Percentiles rank a stretch among this genome's conserved stretches.
Evolutionary conservation across 1,284 basidiomycete genomes (phyloP).

Genomic region (Meira nashicola): DNA sequence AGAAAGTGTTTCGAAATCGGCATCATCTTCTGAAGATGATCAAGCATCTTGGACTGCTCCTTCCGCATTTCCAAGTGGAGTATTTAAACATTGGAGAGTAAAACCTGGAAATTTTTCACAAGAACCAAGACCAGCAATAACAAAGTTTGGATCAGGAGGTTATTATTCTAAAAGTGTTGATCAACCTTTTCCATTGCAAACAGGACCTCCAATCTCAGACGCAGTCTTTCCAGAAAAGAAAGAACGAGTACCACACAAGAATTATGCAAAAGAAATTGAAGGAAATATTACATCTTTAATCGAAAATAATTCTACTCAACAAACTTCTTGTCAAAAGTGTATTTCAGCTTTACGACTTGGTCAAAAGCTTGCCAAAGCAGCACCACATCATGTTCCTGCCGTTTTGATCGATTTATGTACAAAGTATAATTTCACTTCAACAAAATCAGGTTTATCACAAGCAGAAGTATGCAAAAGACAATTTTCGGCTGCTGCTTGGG

Average conservation of each 20-base stretch:
- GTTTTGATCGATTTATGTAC: constrained; percentile 64
- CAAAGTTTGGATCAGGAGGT: constrained; percentile 27
- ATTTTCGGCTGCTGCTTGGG: constrained; percentile 28
- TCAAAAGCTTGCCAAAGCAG: constrained; percentile 66
- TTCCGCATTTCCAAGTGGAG: constrained; percentile 46
- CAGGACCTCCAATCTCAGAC: constrained; percentile 45
- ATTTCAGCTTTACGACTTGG: constrained; percentile 62
- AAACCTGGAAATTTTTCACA: constrained; percentile 65
- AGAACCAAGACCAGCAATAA: constrained; percentile 61
- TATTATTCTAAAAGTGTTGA: constrained; percentile 58
- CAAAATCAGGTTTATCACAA: constrained; percentile 56
- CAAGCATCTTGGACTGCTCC: constrained; percentile 34
- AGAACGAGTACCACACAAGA: constrained; percentile 54
- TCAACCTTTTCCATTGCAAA: constrained; percentile 60
- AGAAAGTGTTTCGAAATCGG: no score
- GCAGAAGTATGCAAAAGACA: constrained; percentile 55
- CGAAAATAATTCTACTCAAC: constrained; percentile 36
- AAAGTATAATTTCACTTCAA: constrained; percentile 60
- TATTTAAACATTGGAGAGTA: constrained; percentile 61
- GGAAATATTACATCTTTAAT: constrained; percentile 52
- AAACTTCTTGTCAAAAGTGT: constrained; percentile 62
- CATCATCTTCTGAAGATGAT: neutral
- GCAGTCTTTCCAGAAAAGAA: constrained; percentile 36
- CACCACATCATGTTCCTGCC: constrained; percentile 62
- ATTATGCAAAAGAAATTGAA: constrained; percentile 61